Evolutionary conservation across 1,284 basidiomycete species (phyloP), one percentile per base, ranked within the genome.

Genomic region (Cryptococcus maquisensis): DNA sequence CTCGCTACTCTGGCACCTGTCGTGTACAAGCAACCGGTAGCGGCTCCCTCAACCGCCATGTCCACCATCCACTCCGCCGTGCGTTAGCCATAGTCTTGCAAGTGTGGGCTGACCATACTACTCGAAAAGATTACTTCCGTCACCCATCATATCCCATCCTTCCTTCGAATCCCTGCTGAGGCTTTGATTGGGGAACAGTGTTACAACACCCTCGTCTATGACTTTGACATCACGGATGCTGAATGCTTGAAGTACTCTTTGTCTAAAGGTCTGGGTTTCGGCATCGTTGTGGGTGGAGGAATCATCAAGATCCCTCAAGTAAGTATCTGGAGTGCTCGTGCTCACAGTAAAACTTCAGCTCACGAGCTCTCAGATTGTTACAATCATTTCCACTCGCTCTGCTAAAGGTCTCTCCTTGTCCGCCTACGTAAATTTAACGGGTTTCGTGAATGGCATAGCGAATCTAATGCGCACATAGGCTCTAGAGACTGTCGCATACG

Each of bases 241-340:
- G 80, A 86, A 57, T 98, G 95, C 73, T 80, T 98, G 71, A 92
- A 92, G 73, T 90, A 91, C 72, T 84, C 90, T 2, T 75, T 97
- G 51, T 97, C 93, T 3, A 98, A 98, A 71, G 90, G 85, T 0
- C 79, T 98, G 8, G 95, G 95, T 0, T 78, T 98, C 26, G 94
- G 88, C 0, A 94, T 98, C 59, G 92, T 98, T 40, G 79, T 90
- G 1, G 95, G 93, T 49, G 93, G 94, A 2, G 86, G 87, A 24
- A 90, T 98, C 59, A 90, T 98, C 85, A 98, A 98, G 77, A 82
- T 98, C 13, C 95, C 95, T 3, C 95, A 98, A 69, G 76, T 91
- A 10, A 66, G 66, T 57, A 16, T 16, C 86, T 81, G 20, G 4
- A 35, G 39, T 44, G 16, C 41, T 41, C 24, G 37, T 40, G 38